Evolutionary conservation across 2,329 filamentous ascomycete species (phyloP), one percentile per base, ranked within the genome.

Genomic region (Trichoderma cornu-damae): DNA sequence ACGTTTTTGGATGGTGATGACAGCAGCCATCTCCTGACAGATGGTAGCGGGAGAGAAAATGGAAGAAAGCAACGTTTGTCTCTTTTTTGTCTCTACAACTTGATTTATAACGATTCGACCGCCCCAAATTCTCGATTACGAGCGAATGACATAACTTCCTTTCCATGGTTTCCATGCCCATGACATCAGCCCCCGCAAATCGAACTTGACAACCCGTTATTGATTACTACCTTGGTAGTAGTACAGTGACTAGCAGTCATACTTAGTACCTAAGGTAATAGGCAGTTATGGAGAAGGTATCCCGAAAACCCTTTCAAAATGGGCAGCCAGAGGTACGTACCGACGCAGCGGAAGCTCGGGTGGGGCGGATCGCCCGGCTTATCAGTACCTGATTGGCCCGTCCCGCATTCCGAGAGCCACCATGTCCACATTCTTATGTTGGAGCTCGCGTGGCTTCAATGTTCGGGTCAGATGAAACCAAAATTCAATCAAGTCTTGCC

Each of bases 391-490:
- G 46, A 47, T 32, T 61, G 61, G 63, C 42, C 59, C 47, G 61
- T 62, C 61, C n/a, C 63, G 24, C 61, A 6, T 18, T 18, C 16
- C 37, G 49, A 59, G 61, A 62, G 65, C 65, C 66, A 67, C 65
- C 59, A 66, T 67, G 65, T 66, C 65, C 63, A 63, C 56, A 62
- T 66, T 64, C 60, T 57, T 16, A 4, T 38, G 18, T 47, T 46
- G 32, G 53, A 44, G 50, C 47, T 48, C 50, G 55, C 38, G 6
- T 55, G 59, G 48, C 40, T 38, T 38, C 52, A 47, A 51, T 49
- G n/a, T 49, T 47, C 18, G 22, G 53, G 35, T 16, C 26, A 28
- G 24, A 20, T 35, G 18, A 24, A 16, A n/a, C n/a, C n/a, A n/a
- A n/a, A n/a, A n/a, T n/a, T n/a, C n/a, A n/a, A n/a, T n/a, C 35